Percentiles rank a stretch among this genome's conserved stretches.
phyloP scores from a whole-genome alignment of 257 asterid species.

The Capsicum rhomboideum region DNA sequence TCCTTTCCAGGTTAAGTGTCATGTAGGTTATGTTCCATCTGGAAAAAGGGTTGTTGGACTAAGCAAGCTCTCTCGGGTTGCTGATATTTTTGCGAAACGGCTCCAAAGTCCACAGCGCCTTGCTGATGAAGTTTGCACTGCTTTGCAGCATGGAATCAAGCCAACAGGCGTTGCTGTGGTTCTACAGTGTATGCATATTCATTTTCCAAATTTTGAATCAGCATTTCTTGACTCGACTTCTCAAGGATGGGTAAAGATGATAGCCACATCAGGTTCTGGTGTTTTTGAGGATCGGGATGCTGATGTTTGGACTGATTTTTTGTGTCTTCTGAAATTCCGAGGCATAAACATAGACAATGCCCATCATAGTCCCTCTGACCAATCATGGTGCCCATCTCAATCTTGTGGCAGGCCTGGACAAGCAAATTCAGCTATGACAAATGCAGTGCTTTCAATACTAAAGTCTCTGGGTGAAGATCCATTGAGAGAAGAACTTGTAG shows the following conservation, averaged over 20 bases:
- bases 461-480: slow-evolving; percentile 76
- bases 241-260: slow-evolving; percentile 42
- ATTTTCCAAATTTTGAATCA: slow-evolving; percentile 44
- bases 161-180: slow-evolving; percentile 86
- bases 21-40: slow-evolving; percentile 82
- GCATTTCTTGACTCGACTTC: slow-evolving; percentile 41
- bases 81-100: slow-evolving; percentile 79
- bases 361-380: slow-evolving; percentile 7
- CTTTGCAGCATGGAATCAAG: slow-evolving; percentile 62
- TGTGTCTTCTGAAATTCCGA: slow-evolving; percentile 58
- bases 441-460: slow-evolving; percentile 59
- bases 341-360: slow-evolving; percentile 23
- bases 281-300: slow-evolving; percentile 49
- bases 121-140: slow-evolving; percentile 61
- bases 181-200: slow-evolving; percentile 75
- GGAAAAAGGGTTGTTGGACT: slow-evolving; percentile 78
- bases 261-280: slow-evolving; percentile 68
- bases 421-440: slow-evolving; percentile 35
- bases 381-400: slow-evolving; percentile 66
- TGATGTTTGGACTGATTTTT: slow-evolving; percentile 63
- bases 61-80: slow-evolving; percentile 89
- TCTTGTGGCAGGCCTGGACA: slow-evolving; percentile 20
- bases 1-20: slow-evolving; percentile 90
- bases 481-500: slow-evolving; percentile 58
- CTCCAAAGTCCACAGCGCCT: slow-evolving; percentile 88